Conservation (phyloP, 805 yeast genomes). For the Cephaloascus fragrans region DNA sequence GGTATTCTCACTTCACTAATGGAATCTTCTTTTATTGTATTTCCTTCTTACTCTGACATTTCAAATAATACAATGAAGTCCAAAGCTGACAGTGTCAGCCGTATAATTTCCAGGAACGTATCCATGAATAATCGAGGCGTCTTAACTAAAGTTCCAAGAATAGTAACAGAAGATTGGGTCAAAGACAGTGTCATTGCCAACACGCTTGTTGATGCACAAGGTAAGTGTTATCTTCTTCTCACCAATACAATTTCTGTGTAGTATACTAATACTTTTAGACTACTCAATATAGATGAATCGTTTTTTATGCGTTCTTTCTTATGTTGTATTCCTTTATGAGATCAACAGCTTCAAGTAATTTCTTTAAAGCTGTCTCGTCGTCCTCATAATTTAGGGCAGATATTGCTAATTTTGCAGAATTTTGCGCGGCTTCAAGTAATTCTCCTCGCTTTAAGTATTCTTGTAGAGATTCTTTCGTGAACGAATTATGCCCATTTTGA, state of each 20-base stretch:
- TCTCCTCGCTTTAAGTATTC: slow-evolving; percentile 10
- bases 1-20: slow-evolving; percentile 24
- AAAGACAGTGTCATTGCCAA: slow-evolving; percentile 15
- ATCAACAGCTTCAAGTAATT: slow-evolving; percentile 40
- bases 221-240: not conserved
- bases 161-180: slow-evolving; percentile 23
- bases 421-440: slow-evolving; percentile 34
- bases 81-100: slow-evolving; percentile 8
- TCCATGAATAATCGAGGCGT: slow-evolving; percentile 6
- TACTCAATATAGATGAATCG: no score
- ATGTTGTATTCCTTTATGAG: slow-evolving; percentile 8
- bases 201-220: slow-evolving; percentile 16
- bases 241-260: no score
- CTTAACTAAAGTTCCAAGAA: slow-evolving; percentile 17
- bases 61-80: slow-evolving; percentile 1
- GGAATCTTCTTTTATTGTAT: slow-evolving; percentile 30
- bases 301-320: no score
- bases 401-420: slow-evolving; percentile 62
- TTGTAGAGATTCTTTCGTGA: not conserved
- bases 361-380: slow-evolving; percentile 48
- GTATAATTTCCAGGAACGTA: slow-evolving; percentile 5
- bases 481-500: not conserved
- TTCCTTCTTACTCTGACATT: slow-evolving; percentile 10
- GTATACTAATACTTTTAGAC: no score
- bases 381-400: slow-evolving; percentile 70